Conservation (phyloP, 257 asterid genomes). For the Solanum lycopersicoides region DNA sequence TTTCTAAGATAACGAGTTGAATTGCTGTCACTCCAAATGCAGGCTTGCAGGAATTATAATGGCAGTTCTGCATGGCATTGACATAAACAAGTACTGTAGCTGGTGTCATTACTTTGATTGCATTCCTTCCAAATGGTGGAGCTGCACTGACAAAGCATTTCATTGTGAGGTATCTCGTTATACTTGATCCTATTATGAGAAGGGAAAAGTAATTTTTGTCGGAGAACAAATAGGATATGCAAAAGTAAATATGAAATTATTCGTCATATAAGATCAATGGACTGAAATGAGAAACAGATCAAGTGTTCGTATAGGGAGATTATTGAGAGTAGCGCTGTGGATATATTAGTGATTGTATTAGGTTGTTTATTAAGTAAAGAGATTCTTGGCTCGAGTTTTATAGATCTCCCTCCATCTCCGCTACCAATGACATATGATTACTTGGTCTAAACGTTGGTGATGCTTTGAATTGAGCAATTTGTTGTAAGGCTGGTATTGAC, state of each 20-base stretch:
- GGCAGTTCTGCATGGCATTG: constrained; percentile 35
- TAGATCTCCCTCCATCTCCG: background rate
- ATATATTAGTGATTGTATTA: background rate
- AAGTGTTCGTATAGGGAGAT: background rate
- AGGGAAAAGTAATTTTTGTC: background rate
- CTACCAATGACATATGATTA: background rate
- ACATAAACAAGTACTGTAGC: constrained; percentile 51
- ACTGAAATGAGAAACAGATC: background rate
- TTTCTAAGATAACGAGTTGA: background rate
- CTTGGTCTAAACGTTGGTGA: background rate
- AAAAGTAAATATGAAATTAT: background rate
- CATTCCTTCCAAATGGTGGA: constrained; percentile 76
- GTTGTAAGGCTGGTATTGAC: background rate
- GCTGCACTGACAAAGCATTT: constrained; percentile 48
- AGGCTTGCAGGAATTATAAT: constrained; percentile 47
- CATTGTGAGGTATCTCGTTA: constrained; percentile 51
- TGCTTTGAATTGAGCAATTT: background rate
- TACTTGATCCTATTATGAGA: background rate
- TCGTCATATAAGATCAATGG: background rate
- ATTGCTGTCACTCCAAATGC: constrained; percentile 5
- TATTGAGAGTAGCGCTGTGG: background rate
- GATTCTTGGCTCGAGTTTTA: background rate
- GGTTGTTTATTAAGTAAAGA: background rate
- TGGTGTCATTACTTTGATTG: constrained; percentile 75
- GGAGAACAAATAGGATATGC: background rate